Evolutionary conservation across 192 early-diverging fungal species (phyloP).

Genomic region (Paraglomus occultum): DNA sequence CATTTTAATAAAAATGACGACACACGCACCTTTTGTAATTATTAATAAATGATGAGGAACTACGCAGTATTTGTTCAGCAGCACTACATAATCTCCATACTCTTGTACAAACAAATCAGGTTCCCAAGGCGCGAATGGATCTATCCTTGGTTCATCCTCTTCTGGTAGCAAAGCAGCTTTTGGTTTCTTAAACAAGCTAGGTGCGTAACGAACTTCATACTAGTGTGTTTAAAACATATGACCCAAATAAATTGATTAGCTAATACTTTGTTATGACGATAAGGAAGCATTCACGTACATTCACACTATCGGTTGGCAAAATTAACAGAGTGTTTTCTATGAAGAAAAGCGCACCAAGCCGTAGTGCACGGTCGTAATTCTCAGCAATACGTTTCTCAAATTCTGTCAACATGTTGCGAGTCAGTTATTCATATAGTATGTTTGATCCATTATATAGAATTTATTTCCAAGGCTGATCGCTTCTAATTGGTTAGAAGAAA

Average conservation of each 20-base stretch:
- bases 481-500: too few species aligned
- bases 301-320: background rate
- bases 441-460: too few species aligned
- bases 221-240: constrained; percentile 16
- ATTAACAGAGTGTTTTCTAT: constrained; percentile 13
- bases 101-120: constrained; percentile 50
- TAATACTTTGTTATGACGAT: background rate
- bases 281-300: constrained; percentile 15
- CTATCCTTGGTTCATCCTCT: constrained; percentile 27
- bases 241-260: too few species aligned
- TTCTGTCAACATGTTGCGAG: background rate
- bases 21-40: constrained; percentile 52
- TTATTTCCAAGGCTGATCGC: too few species aligned
- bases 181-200: constrained; percentile 43
- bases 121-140: constrained; percentile 51
- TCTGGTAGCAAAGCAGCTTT: constrained; percentile 17
- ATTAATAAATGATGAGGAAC: constrained; percentile 53
- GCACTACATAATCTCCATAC: constrained; percentile 39
- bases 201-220: constrained; percentile 49
- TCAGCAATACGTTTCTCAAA: constrained; percentile 5
- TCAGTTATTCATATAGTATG: too few species aligned
- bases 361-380: constrained; percentile 8
- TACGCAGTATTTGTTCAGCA: constrained; percentile 60
- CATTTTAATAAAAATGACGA: background rate
- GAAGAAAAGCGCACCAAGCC: constrained; percentile 11